Base-by-base conservation (phyloP, 176 grass and related monocot species). In the Metroxylon sagu region DNA sequence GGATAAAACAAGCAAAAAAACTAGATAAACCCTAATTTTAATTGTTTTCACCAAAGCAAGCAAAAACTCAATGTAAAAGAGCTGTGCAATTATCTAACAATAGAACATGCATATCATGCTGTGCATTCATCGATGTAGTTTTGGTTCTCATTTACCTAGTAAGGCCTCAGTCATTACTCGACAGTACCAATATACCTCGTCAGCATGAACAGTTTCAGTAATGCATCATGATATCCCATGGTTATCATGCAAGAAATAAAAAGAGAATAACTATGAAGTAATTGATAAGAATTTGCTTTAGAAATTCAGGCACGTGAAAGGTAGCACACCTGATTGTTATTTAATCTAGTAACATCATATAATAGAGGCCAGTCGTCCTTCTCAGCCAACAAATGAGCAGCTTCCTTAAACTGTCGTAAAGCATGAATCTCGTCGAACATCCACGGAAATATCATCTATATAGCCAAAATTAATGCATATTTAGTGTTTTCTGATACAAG, bases 351-450 rank as follows among this genome's bases (percentile, higher is more conserved):
- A 28, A 79, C 62, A 48, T 97, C 84, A 52, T 97, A 97, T 27
- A 97, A 58, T 26, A 69, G 73, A 73, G 81, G 78, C 87, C 92
- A 97, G 50, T 87, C 84, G 18, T 85, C 70, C 39, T 85, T 87
- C 26, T 87, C 69, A 56, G 78, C 79, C 80, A 97, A 67, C 63
- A 90, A 76, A 76, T 90, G 61, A 53, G 92, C 92, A 64, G 73
- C 72, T 57, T 97, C 92, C 54, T 88, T 97, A 18, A 97, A 72
- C 4, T 57, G 66, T 65, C 51, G 55, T 52, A 97, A 61, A 50
- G 87, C 78, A 77, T 72, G 57, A 68, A 97, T 83, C 54, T 97
- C 78, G 10, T 97, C 87, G 77, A 97, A 90, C 64, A 97, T 78
- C 71, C 75, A 91, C 6, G 92, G 81, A 80, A 91, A 88, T 59